Evolutionary conservation across 352 stramenopile species (phyloP).

Genomic region (Phytophthora pinifolia): DNA sequence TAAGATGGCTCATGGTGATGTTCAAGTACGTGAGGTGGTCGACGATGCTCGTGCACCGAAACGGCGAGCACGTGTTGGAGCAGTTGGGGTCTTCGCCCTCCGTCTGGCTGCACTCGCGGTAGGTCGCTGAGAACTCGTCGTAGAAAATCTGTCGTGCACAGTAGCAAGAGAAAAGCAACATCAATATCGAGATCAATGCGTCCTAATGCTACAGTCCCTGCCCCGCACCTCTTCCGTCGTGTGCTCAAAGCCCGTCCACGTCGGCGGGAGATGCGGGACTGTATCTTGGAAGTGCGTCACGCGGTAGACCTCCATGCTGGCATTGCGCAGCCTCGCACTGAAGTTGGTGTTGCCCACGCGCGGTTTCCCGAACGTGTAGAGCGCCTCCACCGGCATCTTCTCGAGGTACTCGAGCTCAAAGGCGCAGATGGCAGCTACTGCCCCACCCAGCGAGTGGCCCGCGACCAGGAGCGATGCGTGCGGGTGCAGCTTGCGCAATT

Average conservation of each 20-base stretch:
- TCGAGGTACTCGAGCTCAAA: slow-evolving; percentile 74
- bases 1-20: slow-evolving; percentile 87
- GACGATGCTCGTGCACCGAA: slow-evolving; percentile 79
- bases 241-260: slow-evolving; percentile 78
- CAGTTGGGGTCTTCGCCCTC: slow-evolving; percentile 70
- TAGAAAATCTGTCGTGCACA: slow-evolving; percentile 67
- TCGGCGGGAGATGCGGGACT: slow-evolving; percentile 76
- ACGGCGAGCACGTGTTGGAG: slow-evolving; percentile 70
- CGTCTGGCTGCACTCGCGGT: slow-evolving; percentile 53
- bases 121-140: slow-evolving; percentile 69
- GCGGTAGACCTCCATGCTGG: slow-evolving; percentile 63
- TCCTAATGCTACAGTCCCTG: neutral
- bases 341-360: slow-evolving; percentile 76
- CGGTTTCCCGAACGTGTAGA: slow-evolving; percentile 83
- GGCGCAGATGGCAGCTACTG: slow-evolving; percentile 67
- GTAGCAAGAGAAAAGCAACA: slow-evolving; percentile 4
- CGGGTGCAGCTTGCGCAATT: slow-evolving; percentile 38
- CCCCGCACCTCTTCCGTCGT: slow-evolving; percentile 60
- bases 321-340: slow-evolving; percentile 47
- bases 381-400: slow-evolving; percentile 45
- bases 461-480: slow-evolving; percentile 58
- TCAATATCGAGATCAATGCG: neutral
- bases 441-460: slow-evolving; percentile 75
- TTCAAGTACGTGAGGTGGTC: slow-evolving; percentile 89
- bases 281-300: slow-evolving; percentile 80